Conservation (phyloP, 441 rosid genomes). For the Gossypium gossypioides region DNA sequence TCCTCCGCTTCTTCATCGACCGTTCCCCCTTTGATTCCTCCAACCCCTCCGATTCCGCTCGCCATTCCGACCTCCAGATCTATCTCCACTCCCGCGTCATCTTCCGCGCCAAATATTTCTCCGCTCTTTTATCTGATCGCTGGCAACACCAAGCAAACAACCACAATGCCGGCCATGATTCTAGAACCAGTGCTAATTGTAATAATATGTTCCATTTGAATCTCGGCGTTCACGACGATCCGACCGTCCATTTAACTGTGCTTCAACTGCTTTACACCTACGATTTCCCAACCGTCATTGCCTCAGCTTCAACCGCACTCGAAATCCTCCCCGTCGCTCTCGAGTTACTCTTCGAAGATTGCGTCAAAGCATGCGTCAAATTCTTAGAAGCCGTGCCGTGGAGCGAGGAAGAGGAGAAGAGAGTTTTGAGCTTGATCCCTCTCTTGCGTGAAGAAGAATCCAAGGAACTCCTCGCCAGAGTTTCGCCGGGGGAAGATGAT, state of each 20-base stretch:
- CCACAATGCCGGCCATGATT: background rate
- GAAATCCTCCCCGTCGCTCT: slow-evolving; percentile 52
- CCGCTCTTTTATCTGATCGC: slow-evolving; percentile 50
- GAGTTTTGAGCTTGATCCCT: slow-evolving; percentile 37
- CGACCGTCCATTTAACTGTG: slow-evolving; percentile 26
- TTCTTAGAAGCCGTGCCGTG: slow-evolving; percentile 68
- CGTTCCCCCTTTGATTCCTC: slow-evolving; percentile 7
- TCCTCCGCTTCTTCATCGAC: slow-evolving; percentile 30
- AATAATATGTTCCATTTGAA: slow-evolving; percentile 6
- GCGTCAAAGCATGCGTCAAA: slow-evolving; percentile 32
- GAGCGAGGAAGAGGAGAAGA: slow-evolving; percentile 53
- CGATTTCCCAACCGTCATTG: slow-evolving; percentile 29
- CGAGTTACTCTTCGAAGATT: slow-evolving; percentile 49
- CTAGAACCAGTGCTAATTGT: background rate
- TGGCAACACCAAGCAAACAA: slow-evolving; percentile 25
- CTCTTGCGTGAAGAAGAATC: slow-evolving; percentile 41
- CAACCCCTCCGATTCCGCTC: slow-evolving; percentile 14
- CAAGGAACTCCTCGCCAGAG: slow-evolving; percentile 33
- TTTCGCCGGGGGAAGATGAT: slow-evolving; percentile 23
- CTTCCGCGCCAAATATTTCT: slow-evolving; percentile 45
- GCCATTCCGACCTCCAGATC: slow-evolving; percentile 34
- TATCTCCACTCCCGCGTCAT: slow-evolving; percentile 48
- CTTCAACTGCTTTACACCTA: slow-evolving; percentile 37
- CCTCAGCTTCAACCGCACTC: slow-evolving; percentile 32
- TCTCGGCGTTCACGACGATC: slow-evolving; percentile 20